Conservation (phyloP, 2,329 filamentous ascomycete species). For the Ophiostoma quercus region DNA sequence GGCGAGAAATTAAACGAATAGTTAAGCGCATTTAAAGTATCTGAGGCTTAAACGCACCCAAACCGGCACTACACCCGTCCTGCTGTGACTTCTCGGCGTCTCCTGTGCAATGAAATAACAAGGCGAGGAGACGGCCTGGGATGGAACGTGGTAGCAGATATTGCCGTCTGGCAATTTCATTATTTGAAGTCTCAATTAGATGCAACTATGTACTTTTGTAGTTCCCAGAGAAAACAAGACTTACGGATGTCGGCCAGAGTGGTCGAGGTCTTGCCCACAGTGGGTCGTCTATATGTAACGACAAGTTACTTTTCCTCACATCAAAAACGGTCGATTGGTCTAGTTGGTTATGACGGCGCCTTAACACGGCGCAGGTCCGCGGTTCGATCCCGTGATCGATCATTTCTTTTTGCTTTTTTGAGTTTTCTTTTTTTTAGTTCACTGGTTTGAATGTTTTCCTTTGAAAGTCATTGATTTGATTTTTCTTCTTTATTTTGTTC, state of each 20-base stretch:
- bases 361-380: constrained; percentile 26
- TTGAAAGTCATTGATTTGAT: background rate
- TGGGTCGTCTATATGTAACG: background rate
- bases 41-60: background rate
- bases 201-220: too few species aligned
- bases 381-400: constrained; percentile 25
- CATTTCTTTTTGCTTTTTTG: constrained; percentile 15
- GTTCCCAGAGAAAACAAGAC: too few species aligned
- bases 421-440: background rate
- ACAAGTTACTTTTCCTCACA: background rate
- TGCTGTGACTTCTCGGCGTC: background rate
- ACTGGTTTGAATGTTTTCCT: too few species aligned
- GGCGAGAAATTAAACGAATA: background rate
- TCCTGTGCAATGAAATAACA: background rate
- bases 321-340: constrained; percentile 21
- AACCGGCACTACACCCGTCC: background rate
- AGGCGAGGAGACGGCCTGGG: background rate
- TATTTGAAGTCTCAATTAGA: too few species aligned
- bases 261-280: background rate
- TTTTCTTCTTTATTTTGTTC: background rate
- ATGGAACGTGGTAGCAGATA: background rate
- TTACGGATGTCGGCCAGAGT: too few species aligned
- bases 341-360: constrained; percentile 26
- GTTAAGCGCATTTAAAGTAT: background rate
- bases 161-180: too few species aligned